Evolutionary conservation across 352 stramenopile genomes (phyloP).

Genomic region (Thalassiosira ordinaria): DNA sequence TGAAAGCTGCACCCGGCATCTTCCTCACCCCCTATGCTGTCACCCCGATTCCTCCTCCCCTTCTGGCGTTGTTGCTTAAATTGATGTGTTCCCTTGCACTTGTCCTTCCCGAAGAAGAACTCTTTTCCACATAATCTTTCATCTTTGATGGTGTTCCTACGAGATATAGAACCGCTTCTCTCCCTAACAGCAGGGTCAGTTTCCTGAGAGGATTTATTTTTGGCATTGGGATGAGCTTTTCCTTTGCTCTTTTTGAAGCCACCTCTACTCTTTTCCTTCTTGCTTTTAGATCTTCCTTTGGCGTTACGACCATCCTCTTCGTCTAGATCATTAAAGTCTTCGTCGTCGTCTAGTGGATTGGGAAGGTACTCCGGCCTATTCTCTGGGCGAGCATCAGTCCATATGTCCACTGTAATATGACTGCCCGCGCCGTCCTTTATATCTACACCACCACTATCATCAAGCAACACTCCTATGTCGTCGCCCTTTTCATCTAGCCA

Average conservation of each 20-base stretch:
- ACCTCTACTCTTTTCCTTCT: slow-evolving; percentile 6
- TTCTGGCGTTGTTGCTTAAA: slow-evolving; percentile 1
- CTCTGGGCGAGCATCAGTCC: slow-evolving; percentile 17
- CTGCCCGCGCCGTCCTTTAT: no score
- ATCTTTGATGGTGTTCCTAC: background rate
- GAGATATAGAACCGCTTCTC: background rate
- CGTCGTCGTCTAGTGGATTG: slow-evolving; percentile 8
- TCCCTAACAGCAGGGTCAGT: slow-evolving; percentile 2
- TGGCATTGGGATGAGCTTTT: slow-evolving; percentile 49
- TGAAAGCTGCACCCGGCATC: slow-evolving; percentile 20
- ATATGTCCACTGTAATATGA: slow-evolving; percentile 39
- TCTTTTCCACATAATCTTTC: slow-evolving; percentile 33
- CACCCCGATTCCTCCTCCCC: slow-evolving; percentile 8
- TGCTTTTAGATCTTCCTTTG: slow-evolving; percentile 16
- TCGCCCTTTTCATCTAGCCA: slow-evolving; percentile 40
- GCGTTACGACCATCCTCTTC: background rate
- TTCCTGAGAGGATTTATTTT: slow-evolving; percentile 19
- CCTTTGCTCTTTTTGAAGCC: slow-evolving; percentile 37
- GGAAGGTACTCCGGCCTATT: slow-evolving; percentile 37
- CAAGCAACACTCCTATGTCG: background rate
- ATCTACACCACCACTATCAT: background rate
- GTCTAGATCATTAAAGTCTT: slow-evolving; percentile 16
- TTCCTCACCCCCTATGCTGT: slow-evolving; percentile 13
- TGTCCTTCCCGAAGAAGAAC: slow-evolving; percentile 49
- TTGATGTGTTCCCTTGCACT: slow-evolving; percentile 13